Evolutionary conservation across 1,284 basidiomycete species (phyloP), one percentile per base, ranked within the genome.

Genomic region (Sporisorium iseilematis-ciliati): DNA sequence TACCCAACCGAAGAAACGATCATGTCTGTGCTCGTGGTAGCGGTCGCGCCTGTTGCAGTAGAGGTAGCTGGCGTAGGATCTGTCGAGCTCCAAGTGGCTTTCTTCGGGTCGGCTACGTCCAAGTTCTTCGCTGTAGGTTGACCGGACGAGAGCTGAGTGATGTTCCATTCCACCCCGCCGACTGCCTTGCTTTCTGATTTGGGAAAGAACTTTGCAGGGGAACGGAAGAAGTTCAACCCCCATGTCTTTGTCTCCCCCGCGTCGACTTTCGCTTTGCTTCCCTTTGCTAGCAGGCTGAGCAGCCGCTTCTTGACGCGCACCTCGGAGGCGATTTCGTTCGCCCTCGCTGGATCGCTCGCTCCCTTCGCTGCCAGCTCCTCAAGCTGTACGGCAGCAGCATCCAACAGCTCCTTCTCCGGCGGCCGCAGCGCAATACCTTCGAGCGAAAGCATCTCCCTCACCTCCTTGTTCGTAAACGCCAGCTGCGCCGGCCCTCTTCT

Each of bases 381-480:
- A 11, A 80, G 67, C 43, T 63, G 50, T 1, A 49, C 73, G 1
- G 87, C 79, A 4, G 83, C 79, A 12, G 53, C 69, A 43, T 86
- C 77, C 0, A 88, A 87, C 29, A 86, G 61, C 0, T 79, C 76
- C 25, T 65, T 51, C 29, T 86, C 81, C 3, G 87, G 77, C 6
- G 85, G 82, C 18, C 88, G 85, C 88, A 95, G 90, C 11, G 89
- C 88, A 0, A 91, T 90, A 45, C 91, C 89, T 1, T 91, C 88
- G 16, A 98, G 89, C 50, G 89, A 89, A 76, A 94, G 90, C 88
- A 98, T 90, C 87, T 99, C 96, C 26, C 96, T 88, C 3, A 97
- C 88, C 86, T 99, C 97, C 86, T 98, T 98, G 52, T 93, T 92
- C 1, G 95, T 96, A 83, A 96, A 97, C 0, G 94, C 92, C 0